Evolutionary conservation across 257 asterid genomes (phyloP), one percentile per base, ranked within the genome.

Genomic region (Rubia yunnanensis): DNA sequence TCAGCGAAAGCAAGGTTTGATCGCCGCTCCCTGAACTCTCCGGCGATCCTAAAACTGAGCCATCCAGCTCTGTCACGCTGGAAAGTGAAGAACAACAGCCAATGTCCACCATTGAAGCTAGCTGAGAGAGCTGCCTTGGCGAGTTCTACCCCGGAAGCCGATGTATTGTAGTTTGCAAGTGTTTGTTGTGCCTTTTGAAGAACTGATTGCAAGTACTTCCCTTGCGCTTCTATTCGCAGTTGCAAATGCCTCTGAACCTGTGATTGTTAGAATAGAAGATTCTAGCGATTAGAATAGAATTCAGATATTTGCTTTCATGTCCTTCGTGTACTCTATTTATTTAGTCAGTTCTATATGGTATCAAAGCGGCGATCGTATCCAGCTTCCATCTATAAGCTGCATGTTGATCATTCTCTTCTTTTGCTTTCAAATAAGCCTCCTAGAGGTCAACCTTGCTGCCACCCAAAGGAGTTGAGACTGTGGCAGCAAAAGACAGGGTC

Each of bases 191-290:
- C 98, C 69, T 84, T 92, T 68, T 69, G 81, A 78, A 92, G 36
- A 34, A 92, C 94, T 22, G 96, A 80, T 63, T 92, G 98, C 56
- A 92, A 65, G 70, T 92, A 92, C 70, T 83, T 92, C 22, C 98
- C 97, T 73, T 92, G 98, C 10, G 98, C 94, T 79, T 89, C 98
- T 55, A 92, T 92, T 64, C 97, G 70, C 70, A 87, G 73, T 77
- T 87, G 98, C 77, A 92, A 59, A 78, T 82, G 97, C 44, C 80
- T 84, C 73, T 92, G 98, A 60, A 92, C 98, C 98, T 91, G 80
- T n/a, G n/a, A n/a, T n/a, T n/a, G n/a, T n/a, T n/a, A n/a, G n/a
- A n/a, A n/a, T n/a, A n/a, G n/a, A n/a, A n/a, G n/a, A n/a, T n/a
- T n/a, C n/a, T n/a, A n/a, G n/a, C n/a, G n/a, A n/a, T n/a, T n/a